Evolutionary conservation across 1,284 basidiomycete genomes (phyloP), one percentile per base, ranked within the genome.

Genomic region (Ceratobasidium sp.): DNA sequence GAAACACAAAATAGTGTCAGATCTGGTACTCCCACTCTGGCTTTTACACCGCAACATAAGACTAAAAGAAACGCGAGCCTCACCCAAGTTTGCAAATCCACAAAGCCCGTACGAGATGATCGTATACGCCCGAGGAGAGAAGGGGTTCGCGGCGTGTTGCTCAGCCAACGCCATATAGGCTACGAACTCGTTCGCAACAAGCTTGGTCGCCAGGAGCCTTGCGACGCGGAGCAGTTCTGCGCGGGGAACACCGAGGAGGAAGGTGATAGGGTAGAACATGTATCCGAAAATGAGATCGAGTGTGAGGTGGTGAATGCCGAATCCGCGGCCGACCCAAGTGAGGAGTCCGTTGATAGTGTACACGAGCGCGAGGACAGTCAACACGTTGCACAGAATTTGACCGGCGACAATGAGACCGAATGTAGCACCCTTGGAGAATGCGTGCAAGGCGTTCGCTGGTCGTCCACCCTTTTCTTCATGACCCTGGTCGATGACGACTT

Each of bases 321-420:
- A 95, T 75, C 93, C 94, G 77, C 87, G 88, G 64, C 95, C 96
- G 81, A 96, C 89, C 93, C 94, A 97, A 53, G 94, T 96, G 56
- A 97, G 87, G 14, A 96, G 84, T 57, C 93, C 95, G 81, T 97
- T 95, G 83, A 95, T 89, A 57, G 88, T 87, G 74, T 93, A 90
- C 73, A 97, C 88, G 75, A 96, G 90, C 8, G 94, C 89, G 73
- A 96, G 83, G 76, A 95, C 89, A 47, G 93, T 94, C 63, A 95
- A 84, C 75, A 96, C 91, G 79, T 95, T 95, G 79, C 80, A 93
- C 91, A 94, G 83, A 79, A 94, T 94, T 81, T 94, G 91, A 24
- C 93, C 94, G 19, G 94, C 95, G 48, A 96, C 92, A 77, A 92
- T 85, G 50, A 97, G 84, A 83, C 96, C 95, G 79, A 97, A 95